A percentile compares a stretch with the other conserved stretches of the same genome.
These are phyloP conservation scores for Colletotrichum trifolii DNA, from an alignment of 2,329 filamentous ascomycete species.

Conservation along the genomic window DNA sequence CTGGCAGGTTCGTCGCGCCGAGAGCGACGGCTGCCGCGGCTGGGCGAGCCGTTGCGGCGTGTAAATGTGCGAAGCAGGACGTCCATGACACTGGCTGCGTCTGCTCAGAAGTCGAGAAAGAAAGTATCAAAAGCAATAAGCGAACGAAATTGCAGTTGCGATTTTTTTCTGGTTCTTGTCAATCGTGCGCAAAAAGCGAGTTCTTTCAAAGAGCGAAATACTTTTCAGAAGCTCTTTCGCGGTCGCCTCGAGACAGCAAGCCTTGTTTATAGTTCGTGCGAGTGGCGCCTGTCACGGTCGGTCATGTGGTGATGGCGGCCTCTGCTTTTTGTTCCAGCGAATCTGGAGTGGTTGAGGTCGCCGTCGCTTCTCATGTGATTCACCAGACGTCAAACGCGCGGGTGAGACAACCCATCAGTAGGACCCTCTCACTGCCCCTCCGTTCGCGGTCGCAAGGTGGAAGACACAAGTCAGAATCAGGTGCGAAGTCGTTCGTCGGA, in stretches of 20 bases:
- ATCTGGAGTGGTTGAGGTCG: not conserved
- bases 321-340: not conserved
- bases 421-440: not conserved
- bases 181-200: no score
- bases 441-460: no score
- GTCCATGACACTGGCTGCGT: slow-evolving; percentile 13
- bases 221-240: not conserved
- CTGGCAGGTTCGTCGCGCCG: slow-evolving; percentile 3
- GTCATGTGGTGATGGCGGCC: slow-evolving; percentile 28
- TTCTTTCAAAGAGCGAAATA: no score
- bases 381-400: slow-evolving; percentile 6
- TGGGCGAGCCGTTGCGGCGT: slow-evolving; percentile 20
- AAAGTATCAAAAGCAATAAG: not conserved
- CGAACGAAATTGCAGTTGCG: not conserved
- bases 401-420: slow-evolving; percentile 19
- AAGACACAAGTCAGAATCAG: not conserved
- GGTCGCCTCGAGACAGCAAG: not conserved
- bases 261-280: slow-evolving; percentile 2
- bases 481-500: not conserved
- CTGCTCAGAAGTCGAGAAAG: not conserved
- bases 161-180: not conserved
- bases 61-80: slow-evolving; percentile 24
- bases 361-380: slow-evolving; percentile 17
- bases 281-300: not conserved
- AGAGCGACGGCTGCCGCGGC: slow-evolving; percentile 15